Evolutionary conservation across 345 rosid genomes (phyloP).

Genomic region (Arabidopsis arenosa): DNA sequence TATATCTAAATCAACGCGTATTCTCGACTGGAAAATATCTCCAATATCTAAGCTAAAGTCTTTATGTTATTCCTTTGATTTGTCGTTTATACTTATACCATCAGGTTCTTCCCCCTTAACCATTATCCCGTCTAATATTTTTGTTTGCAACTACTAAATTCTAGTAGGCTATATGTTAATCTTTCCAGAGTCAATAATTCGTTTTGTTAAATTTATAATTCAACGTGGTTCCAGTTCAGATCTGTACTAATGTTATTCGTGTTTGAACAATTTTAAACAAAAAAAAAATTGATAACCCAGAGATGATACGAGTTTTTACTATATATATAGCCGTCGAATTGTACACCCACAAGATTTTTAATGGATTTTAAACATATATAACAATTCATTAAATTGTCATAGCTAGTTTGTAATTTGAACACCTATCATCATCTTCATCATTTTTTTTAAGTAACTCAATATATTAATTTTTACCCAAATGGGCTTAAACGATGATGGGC

Average conservation of each 20-base stretch:
- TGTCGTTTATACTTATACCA: constrained; percentile 31
- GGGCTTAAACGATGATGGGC: too few species aligned
- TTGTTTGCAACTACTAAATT: constrained; percentile 24
- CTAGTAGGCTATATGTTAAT: constrained; percentile 18
- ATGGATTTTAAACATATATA: too few species aligned
- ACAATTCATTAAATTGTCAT: not conserved
- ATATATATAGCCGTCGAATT: too few species aligned
- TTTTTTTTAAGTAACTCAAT: too few species aligned
- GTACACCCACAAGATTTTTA: too few species aligned
- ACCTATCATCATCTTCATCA: not conserved
- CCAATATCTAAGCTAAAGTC: constrained; percentile 10
- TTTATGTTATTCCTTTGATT: constrained; percentile 31
- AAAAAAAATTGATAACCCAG: too few species aligned
- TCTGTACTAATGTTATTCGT: constrained; percentile 19
- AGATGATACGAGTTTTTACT: too few species aligned
- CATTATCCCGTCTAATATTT: constrained; percentile 12
- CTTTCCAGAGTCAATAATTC: constrained; percentile 15
- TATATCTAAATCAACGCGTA: constrained; percentile 32
- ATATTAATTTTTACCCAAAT: too few species aligned
- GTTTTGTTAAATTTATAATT: not conserved
- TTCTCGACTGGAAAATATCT: constrained; percentile 30
- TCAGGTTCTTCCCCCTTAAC: constrained; percentile 41
- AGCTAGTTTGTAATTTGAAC: constrained; percentile 8
- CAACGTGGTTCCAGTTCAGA: constrained; percentile 30
- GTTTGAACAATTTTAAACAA: not conserved